phyloP scores from a whole-genome alignment of 139 green algal species.

The Chlorella sp. region DNA sequence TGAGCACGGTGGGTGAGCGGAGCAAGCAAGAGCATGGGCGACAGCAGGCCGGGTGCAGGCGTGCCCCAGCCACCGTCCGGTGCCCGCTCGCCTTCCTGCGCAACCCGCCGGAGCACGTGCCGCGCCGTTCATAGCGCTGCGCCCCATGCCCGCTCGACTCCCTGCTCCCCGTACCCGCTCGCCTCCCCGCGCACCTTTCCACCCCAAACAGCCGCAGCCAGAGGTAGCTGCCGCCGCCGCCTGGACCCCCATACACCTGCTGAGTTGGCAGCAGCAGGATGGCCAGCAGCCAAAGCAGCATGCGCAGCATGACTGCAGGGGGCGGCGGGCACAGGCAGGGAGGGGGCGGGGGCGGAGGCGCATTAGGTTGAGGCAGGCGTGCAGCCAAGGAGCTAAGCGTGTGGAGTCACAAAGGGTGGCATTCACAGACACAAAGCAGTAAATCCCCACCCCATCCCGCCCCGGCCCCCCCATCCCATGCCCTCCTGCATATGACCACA shows the following conservation, averaged over 20 bases:
- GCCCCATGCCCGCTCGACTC: not conserved
- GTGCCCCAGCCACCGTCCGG: no score
- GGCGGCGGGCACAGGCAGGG: no score
- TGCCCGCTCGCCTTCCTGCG: not conserved
- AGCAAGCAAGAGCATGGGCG: not conserved
- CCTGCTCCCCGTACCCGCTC: not conserved
- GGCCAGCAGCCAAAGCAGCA: slow-evolving; percentile 41
- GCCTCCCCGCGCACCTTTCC: not conserved
- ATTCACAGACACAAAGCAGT: no score
- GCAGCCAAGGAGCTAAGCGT: not conserved
- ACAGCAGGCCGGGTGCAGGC: not conserved
- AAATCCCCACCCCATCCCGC: no score
- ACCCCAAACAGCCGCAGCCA: slow-evolving; percentile 51
- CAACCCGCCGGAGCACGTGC: no score
- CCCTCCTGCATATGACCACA: not conserved
- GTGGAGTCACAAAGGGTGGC: not conserved
- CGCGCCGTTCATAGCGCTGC: no score
- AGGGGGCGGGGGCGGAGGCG: not conserved
- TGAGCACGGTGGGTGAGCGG: not conserved
- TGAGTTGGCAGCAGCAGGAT: slow-evolving; percentile 52
- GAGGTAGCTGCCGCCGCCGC: slow-evolving; percentile 34
- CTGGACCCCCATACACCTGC: slow-evolving; percentile 52
- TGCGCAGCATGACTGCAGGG: slow-evolving; percentile 29
- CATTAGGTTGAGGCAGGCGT: not conserved
- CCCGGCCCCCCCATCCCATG: no score